These are phyloP conservation scores for Lolium perenne DNA, from an alignment of 176 grass and related monocot species.

Conservation along the genomic window DNA sequence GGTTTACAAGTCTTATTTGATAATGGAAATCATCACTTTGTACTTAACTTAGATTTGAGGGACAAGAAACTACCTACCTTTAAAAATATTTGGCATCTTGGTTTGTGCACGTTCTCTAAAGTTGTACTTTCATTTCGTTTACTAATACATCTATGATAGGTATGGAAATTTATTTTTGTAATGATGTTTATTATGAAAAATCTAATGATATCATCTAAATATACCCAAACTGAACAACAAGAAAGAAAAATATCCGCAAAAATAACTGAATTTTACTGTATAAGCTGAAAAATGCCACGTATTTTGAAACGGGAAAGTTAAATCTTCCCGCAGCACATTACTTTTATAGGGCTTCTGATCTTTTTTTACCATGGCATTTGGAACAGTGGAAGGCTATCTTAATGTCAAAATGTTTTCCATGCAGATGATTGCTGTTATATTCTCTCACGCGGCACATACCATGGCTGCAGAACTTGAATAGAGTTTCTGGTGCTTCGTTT, in stretches of 20 bases:
- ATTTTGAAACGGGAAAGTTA: background rate
- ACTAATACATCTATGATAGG: background rate
- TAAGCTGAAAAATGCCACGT: background rate
- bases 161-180: background rate
- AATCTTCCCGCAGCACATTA: background rate
- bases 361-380: background rate
- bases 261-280: background rate
- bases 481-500: background rate
- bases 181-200: background rate
- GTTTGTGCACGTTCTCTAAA: background rate
- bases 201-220: background rate
- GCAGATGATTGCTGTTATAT: background rate
- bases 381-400: background rate
- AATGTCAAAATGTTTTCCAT: background rate
- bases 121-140: background rate
- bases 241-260: background rate
- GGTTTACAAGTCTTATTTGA: background rate
- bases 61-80: background rate
- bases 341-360: background rate
- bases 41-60: constrained; percentile 8
- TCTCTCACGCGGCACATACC: background rate
- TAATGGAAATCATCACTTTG: background rate
- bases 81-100: background rate
- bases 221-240: background rate
- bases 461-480: background rate